A percentile compares a stretch with the other conserved stretches of the same genome.
phyloP scores from a whole-genome alignment of 192 early-diverging fungal genomes.

The Gamsiella multidivaricata region DNA sequence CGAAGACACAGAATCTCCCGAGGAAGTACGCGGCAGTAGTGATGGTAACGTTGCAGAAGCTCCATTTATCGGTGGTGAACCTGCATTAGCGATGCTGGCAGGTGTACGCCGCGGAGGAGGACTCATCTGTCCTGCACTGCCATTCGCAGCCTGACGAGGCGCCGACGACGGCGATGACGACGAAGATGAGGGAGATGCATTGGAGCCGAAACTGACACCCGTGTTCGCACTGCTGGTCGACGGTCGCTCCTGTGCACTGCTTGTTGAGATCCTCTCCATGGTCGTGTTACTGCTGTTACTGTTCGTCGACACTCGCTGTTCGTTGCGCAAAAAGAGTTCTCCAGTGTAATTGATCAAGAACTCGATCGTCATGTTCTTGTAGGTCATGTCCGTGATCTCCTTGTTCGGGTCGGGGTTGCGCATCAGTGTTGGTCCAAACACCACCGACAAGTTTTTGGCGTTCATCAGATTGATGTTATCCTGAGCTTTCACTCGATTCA shows the following conservation, averaged over 20 bases:
- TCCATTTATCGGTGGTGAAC: background rate
- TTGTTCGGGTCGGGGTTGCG: slow-evolving; percentile 67
- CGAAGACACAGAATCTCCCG: slow-evolving; percentile 1
- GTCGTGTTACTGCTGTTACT: no score
- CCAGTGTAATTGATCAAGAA: slow-evolving; percentile 68
- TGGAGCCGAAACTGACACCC: background rate
- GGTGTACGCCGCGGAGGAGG: slow-evolving; percentile 15
- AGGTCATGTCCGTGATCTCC: slow-evolving; percentile 78
- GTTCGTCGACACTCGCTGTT: slow-evolving; percentile 9
- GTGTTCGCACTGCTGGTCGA: slow-evolving; percentile 2
- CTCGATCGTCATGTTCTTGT: slow-evolving; percentile 75
- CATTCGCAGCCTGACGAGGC: background rate
- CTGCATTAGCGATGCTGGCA: background rate
- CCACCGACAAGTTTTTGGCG: slow-evolving; percentile 90
- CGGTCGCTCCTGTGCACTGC: slow-evolving; percentile 19
- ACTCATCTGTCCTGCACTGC: background rate
- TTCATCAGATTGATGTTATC: slow-evolving; percentile 87
- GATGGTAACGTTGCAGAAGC: background rate
- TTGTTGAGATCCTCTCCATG: slow-evolving; percentile 2
- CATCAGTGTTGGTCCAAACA: slow-evolving; percentile 92
- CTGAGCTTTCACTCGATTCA: slow-evolving; percentile 68
- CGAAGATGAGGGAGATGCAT: background rate
- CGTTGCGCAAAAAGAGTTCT: slow-evolving; percentile 15
- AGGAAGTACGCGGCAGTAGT: background rate
- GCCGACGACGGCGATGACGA: background rate